Conservation (phyloP, 208 protist species). For the Trypanosoma avium region DNA sequence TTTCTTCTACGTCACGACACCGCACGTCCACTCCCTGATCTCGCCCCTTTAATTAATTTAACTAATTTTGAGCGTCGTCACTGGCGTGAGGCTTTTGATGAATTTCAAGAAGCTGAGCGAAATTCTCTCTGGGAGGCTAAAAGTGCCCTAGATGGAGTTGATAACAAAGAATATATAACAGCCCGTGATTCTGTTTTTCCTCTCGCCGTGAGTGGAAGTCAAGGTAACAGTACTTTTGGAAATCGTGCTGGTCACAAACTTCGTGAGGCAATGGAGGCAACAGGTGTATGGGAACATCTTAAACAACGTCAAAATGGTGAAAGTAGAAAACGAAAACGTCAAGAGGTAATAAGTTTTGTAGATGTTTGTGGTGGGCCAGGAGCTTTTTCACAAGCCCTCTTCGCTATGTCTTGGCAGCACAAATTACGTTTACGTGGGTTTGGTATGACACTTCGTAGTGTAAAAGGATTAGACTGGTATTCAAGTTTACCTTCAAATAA, state of each 20-base stretch:
- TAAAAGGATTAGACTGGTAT: slow-evolving; percentile 82
- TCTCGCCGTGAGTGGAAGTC: slow-evolving; percentile 42
- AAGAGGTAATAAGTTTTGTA: slow-evolving; percentile 78
- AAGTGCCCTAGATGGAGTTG: slow-evolving; percentile 54
- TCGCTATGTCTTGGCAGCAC: slow-evolving; percentile 36
- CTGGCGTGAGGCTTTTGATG: slow-evolving; percentile 82
- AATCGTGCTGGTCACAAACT: slow-evolving; percentile 93
- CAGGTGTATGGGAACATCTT: slow-evolving; percentile 65
- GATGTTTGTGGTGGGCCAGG: slow-evolving; percentile 91
- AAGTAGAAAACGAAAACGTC: slow-evolving; percentile 13
- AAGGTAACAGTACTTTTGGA: slow-evolving; percentile 42
- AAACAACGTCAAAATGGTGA: slow-evolving; percentile 17
- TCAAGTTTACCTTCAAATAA: slow-evolving; percentile 32
- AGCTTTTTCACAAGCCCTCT: slow-evolving; percentile 84
- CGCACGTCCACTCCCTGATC: slow-evolving; percentile 28
- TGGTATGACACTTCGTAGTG: slow-evolving; percentile 80
- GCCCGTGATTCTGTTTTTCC: slow-evolving; percentile 75
- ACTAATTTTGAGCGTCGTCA: slow-evolving; percentile 33
- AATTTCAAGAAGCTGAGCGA: slow-evolving; percentile 42
- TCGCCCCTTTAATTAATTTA: slow-evolving; percentile 31
- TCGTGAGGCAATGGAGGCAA: slow-evolving; percentile 80
- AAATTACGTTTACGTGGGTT: slow-evolving; percentile 60
- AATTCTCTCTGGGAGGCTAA: slow-evolving; percentile 59
- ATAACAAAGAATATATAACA: slow-evolving; percentile 35
- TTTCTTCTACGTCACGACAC: slow-evolving; percentile 55